phyloP scores from a whole-genome alignment of 148 eudicot genomes.

The Spergularia bocconei region DNA sequence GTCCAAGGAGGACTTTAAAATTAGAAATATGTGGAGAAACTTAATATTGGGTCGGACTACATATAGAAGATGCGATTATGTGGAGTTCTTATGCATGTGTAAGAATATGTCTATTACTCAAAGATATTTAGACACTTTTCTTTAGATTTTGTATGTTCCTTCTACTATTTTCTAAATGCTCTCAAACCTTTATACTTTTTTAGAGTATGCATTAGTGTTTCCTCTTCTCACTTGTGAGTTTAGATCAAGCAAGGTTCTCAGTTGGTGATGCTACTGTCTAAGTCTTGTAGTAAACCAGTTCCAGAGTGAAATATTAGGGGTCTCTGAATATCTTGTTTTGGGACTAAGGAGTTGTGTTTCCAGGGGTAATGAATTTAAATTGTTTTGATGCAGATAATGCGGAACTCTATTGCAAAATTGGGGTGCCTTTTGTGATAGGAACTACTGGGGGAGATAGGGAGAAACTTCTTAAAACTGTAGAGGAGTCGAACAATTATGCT shows the following conservation, averaged over 20 bases:
- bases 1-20: too few species aligned
- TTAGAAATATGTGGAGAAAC: too few species aligned
- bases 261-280: not conserved
- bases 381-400: constrained; percentile 60
- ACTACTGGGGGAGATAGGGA: constrained; percentile 98
- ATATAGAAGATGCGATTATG: not conserved
- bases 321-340: not conserved
- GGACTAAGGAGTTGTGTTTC: not conserved
- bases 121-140: not conserved
- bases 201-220: not conserved
- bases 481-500: constrained; percentile 69
- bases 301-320: not conserved
- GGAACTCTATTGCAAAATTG: constrained; percentile 78
- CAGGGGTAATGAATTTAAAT: constrained; percentile 1
- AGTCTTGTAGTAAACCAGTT: not conserved
- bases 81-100: not conserved
- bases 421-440: constrained; percentile 98
- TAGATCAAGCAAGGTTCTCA: not conserved
- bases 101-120: not conserved
- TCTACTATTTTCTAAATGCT: not conserved
- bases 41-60: not conserved
- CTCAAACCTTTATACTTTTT: not conserved
- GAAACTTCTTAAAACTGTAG: constrained; percentile 66
- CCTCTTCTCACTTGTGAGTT: not conserved
- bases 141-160: not conserved